Base-by-base conservation (phyloP, 352 stramenopile species). In the Phytophthora tubulina region DNA sequence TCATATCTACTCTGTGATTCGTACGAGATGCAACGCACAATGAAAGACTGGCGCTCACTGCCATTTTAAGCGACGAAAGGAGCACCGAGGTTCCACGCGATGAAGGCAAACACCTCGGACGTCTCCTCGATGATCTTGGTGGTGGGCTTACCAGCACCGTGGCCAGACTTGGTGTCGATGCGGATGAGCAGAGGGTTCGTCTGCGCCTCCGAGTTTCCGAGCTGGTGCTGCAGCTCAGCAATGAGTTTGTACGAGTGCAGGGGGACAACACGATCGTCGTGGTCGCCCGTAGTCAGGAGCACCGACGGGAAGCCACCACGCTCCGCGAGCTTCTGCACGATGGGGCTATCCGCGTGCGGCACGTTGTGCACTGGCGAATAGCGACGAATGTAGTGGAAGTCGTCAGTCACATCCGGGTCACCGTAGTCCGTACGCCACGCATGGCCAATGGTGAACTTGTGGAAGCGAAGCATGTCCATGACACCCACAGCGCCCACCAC, bases 391-490 rank as follows among this genome's bases (percentile, higher is more conserved):
- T 94, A 95, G 42, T 95, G 51, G 61, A 96, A 97, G 59, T 97
- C 79, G 4, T 92, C 82, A 1, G 80, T 76, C 57, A 90, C 84
- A 27, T 95, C 89, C 39, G 90, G 83, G 69, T 96, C 87, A 31
- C 92, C 91, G 62, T 95, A 97, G 70, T 97, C 92, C 55, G 88
- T 86, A 57, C 87, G 86, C 92, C 92, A 97, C 11, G 90, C 90
- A 59, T 96, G 86, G n/a, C 95, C 95, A 49, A 97, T 96, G n/a
- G 97, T 93, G 48, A 99, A 95, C 67, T 94, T 97, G 79, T 97
- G 85, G 79, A 98, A 99, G 36, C 94, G 86, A 60, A 99, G 94
- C 97, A 99, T 99, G 81, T 99, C 96, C 64, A 98, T 87, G 32
- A 99, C 86, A 36, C 96, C 95, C 41, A 99, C 97, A 53, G 92